Conservation (phyloP, 495 filamentous ascomycete species). For the Rusavskia elegans region DNA sequence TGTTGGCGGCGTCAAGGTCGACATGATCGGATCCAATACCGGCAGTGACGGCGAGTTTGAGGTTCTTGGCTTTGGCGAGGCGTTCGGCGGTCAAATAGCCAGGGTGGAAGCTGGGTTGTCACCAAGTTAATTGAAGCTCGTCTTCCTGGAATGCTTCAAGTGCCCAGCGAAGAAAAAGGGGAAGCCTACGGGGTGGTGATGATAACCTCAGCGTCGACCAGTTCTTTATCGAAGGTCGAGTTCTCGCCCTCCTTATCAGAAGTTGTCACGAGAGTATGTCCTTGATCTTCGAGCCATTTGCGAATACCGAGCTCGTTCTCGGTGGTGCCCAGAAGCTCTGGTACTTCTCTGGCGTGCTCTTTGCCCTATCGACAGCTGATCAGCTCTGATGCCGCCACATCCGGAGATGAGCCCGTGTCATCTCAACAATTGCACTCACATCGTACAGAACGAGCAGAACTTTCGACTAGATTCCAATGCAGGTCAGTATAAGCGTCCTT, state of each 20-base stretch:
- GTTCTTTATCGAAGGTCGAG: slow-evolving; percentile 86
- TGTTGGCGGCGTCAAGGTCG: slow-evolving; percentile 92
- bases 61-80: slow-evolving; percentile 94
- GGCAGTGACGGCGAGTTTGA: slow-evolving; percentile 91
- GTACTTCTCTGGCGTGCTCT: slow-evolving; percentile 59
- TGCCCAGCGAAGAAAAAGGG: neutral
- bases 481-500: slow-evolving; percentile 31
- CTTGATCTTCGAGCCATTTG: slow-evolving; percentile 90
- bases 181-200: slow-evolving; percentile 86
- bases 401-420: neutral
- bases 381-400: slow-evolving; percentile 4
- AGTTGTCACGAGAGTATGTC: slow-evolving; percentile 91
- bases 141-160: neutral
- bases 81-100: slow-evolving; percentile 95
- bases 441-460: slow-evolving; percentile 64
- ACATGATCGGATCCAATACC: slow-evolving; percentile 98
- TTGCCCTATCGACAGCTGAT: slow-evolving; percentile 32
- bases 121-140: slow-evolving; percentile 5
- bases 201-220: slow-evolving; percentile 94
- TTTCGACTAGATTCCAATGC: slow-evolving; percentile 48
- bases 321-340: slow-evolving; percentile 77
- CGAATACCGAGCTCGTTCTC: slow-evolving; percentile 96
- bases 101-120: slow-evolving; percentile 76
- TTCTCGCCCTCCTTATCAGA: slow-evolving; percentile 92
- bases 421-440: slow-evolving; percentile 32